phyloP scores from a whole-genome alignment of 768 basidiomycete genomes.

The Cystobasidium ongulense region DNA sequence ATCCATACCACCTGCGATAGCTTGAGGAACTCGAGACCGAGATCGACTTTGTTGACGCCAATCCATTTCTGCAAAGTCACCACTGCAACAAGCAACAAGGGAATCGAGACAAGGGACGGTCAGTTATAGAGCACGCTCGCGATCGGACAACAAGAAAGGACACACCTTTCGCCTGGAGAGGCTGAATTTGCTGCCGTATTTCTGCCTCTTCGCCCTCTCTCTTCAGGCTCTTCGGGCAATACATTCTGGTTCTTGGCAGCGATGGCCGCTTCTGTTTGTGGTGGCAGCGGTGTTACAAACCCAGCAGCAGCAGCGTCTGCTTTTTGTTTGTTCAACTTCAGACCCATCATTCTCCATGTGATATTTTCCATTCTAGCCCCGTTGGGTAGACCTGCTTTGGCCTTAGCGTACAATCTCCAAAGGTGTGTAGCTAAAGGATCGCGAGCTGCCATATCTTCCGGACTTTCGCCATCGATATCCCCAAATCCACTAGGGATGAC shows the following conservation, averaged over 20 bases:
- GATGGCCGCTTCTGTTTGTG: slow-evolving; percentile 7
- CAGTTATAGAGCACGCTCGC: too few relatives aligned
- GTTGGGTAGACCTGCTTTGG: slow-evolving; percentile 79
- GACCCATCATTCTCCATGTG: slow-evolving; percentile 97
- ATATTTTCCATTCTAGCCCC: slow-evolving; percentile 95
- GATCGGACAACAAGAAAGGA: neutral
- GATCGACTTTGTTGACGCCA: slow-evolving; percentile 61
- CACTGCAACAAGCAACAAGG: neutral
- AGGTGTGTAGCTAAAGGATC: slow-evolving; percentile 92
- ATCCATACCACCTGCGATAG: slow-evolving; percentile 40
- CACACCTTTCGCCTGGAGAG: slow-evolving; percentile 2
- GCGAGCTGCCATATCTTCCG: slow-evolving; percentile 48
- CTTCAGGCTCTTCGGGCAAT: slow-evolving; percentile 33
- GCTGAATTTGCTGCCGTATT: slow-evolving; percentile 32
- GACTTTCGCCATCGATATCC: slow-evolving; percentile 18
- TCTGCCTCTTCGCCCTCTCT: slow-evolving; percentile 37
- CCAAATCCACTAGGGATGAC: neutral
- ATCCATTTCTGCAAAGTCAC: slow-evolving; percentile 57
- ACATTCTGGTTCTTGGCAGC: neutral
- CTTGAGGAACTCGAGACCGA: slow-evolving; percentile 33
- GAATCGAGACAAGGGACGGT: neutral
- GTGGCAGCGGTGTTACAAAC: slow-evolving; percentile 38
- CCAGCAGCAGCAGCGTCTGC: slow-evolving; percentile 40
- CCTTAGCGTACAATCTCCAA: slow-evolving; percentile 91
- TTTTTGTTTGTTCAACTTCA: slow-evolving; percentile 82